These are phyloP conservation scores for Isatis lusitanica DNA, from an alignment of 441 rosid species.

Conservation along the genomic window DNA sequence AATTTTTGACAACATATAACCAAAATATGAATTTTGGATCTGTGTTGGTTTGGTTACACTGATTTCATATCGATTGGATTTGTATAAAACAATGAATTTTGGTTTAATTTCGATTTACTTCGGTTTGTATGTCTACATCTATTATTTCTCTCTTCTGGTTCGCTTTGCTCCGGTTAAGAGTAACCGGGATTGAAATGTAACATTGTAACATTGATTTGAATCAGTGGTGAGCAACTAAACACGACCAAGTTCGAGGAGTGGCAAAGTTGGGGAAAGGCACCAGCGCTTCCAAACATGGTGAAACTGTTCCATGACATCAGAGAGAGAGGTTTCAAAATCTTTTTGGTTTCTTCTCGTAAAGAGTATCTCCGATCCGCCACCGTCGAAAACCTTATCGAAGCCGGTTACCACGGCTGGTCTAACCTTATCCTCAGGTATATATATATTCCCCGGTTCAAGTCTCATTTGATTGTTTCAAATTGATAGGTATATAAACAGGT, in stretches of 20 bases:
- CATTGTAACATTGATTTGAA: neutral
- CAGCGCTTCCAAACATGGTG: constrained; percentile 58
- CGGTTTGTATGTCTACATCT: neutral
- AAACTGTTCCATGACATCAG: constrained; percentile 61
- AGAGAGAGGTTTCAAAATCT: constrained; percentile 66
- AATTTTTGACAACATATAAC: neutral
- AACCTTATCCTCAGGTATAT: constrained; percentile 65
- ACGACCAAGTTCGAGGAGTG: constrained; percentile 60
- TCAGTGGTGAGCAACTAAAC: constrained; percentile 71
- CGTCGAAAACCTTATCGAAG: constrained; percentile 71
- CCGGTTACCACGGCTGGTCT: constrained; percentile 83
- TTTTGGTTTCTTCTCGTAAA: constrained; percentile 73
- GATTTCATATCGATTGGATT: neutral
- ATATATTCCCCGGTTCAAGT: neutral
- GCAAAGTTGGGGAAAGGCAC: constrained; percentile 66
- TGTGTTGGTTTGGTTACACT: neutral
- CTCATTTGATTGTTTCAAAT: neutral
- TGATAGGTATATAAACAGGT: too few relatives aligned
- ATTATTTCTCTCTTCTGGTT: neutral
- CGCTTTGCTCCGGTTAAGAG: neutral
- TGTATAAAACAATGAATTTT: neutral
- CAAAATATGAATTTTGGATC: neutral
- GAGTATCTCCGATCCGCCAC: constrained; percentile 76
- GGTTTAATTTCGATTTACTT: neutral
- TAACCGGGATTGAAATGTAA: neutral